Evolutionary conservation across 2,329 filamentous ascomycete genomes (phyloP), one percentile per base, ranked within the genome.

Genomic region (Anisogramma anomala): DNA sequence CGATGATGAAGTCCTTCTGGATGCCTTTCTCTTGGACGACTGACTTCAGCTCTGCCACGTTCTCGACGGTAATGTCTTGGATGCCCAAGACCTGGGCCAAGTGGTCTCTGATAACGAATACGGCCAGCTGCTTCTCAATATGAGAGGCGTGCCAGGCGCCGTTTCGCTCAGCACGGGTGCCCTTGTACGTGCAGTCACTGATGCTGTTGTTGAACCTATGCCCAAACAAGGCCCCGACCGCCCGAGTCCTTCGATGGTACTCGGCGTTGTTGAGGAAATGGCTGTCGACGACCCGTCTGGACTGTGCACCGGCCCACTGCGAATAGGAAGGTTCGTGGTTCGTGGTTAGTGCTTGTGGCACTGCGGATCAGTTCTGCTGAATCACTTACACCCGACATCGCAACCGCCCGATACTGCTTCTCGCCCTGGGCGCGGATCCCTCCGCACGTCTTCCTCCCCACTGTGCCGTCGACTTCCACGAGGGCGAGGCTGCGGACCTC

Each of bases 341-440:
- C n/a, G n/a, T n/a, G n/a, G n/a, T n/a, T n/a, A n/a, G n/a, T n/a
- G n/a, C n/a, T n/a, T n/a, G n/a, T n/a, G n/a, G n/a, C n/a, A n/a
- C n/a, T n/a, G n/a, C n/a, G n/a, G n/a, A n/a, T n/a, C n/a, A n/a
- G n/a, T n/a, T n/a, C n/a, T n/a, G n/a, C n/a, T n/a, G n/a, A 9
- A 11, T 27, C 9, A 11, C 23, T n/a, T 35, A 35, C 39, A 9
- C 41, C 41, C 3, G 41, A 43, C 8, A 43, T 9, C 1, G 41
- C 31, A 6, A 43, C 23, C 3, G 5, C 25, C 3, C 6, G 6
- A 9, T 13, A 11, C 6, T 4, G 7, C 1, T 6, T 6, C 6
- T 18, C 26, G 6, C 20, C 11, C 13, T 7, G 5, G 5, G 6
- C 20, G 1, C 31, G 13, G 13, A 43, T 26, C 9, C 22, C 22